Evolutionary conservation across 371 early-diverging fungal genomes (phyloP).

Genomic region (Actinomortierella ambigua): DNA sequence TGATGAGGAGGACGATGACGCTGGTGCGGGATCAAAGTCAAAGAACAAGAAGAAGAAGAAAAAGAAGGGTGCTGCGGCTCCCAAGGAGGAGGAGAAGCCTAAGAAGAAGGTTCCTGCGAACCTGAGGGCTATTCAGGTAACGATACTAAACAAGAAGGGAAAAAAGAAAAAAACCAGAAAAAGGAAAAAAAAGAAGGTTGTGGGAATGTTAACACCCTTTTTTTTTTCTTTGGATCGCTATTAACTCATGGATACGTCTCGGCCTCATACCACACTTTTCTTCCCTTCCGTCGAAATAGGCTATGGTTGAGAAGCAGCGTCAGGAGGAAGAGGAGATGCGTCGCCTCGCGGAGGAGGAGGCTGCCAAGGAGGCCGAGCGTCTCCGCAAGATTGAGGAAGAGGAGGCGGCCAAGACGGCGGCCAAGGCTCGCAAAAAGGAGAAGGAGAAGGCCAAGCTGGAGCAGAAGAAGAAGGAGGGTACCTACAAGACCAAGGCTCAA

Average conservation of each 20-base stretch:
- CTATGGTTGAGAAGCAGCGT: conserved; percentile 43
- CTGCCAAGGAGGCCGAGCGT: conserved; percentile 50
- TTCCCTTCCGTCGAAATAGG: too few species aligned
- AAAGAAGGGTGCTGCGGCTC: conserved; percentile 28
- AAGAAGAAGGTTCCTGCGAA: conserved; percentile 71
- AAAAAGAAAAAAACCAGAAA: not conserved
- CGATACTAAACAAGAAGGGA: conserved; percentile 45
- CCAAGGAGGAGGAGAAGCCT: conserved; percentile 50
- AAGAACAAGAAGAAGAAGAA: conserved; percentile 60
- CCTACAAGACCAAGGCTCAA: conserved; percentile 92
- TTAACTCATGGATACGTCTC: too few species aligned
- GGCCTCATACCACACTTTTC: too few species aligned
- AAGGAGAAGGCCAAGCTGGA: conserved; percentile 82
- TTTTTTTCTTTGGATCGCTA: too few species aligned
- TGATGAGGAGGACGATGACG: conserved; percentile 49
- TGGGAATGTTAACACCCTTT: not conserved
- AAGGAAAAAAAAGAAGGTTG: conserved; percentile 59
- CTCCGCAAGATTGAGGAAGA: conserved; percentile 62
- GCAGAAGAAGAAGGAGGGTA: conserved; percentile 90
- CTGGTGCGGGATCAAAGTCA: conserved; percentile 40
- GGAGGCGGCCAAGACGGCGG: conserved; percentile 63
- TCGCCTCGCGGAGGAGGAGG: conserved; percentile 61
- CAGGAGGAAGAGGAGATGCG: conserved; percentile 63
- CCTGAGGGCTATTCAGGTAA: conserved; percentile 69
- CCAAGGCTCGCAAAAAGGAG: conserved; percentile 71